These are phyloP conservation scores for Coniochaeta pulveracea DNA, from an alignment of 2,329 filamentous ascomycete genomes.

Conservation along the genomic window DNA sequence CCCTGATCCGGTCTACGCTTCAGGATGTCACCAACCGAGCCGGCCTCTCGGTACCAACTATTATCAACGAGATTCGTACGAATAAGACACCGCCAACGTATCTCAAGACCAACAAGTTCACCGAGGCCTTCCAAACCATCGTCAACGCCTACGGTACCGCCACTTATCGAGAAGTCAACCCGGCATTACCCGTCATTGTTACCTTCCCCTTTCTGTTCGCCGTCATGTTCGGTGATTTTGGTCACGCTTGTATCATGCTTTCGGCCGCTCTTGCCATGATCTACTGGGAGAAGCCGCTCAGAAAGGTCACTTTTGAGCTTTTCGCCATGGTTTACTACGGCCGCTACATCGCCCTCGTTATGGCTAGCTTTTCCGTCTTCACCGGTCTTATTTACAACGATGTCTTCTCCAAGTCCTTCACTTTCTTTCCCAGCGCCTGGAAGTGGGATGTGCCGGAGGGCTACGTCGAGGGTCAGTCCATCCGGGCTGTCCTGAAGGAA, in stretches of 20 bases:
- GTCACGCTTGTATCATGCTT: constrained; percentile 86
- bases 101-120: constrained; percentile 97
- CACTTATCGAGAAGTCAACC: constrained; percentile 96
- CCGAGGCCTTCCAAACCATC: constrained; percentile 95
- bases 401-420: constrained; percentile 86
- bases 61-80: constrained; percentile 94
- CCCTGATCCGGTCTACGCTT: constrained; percentile 81
- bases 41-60: constrained; percentile 92
- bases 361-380: constrained; percentile 94
- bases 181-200: constrained; percentile 85
- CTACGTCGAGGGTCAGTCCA: constrained; percentile 52
- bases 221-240: constrained; percentile 99
- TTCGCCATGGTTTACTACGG: constrained; percentile 99
- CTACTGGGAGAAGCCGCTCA: constrained; percentile 85
- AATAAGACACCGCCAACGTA: constrained; percentile 97
- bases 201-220: constrained; percentile 99
- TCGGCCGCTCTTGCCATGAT: constrained; percentile 82
- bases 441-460: constrained; percentile 57
- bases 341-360: constrained; percentile 95
- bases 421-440: constrained; percentile 84
- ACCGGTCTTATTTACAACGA: constrained; percentile 98
- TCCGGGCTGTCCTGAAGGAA: constrained; percentile 55
- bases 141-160: constrained; percentile 97
- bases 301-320: constrained; percentile 86
- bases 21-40: constrained; percentile 95